These are phyloP conservation scores for Phialemonium atrogriseum DNA, from an alignment of 2,329 filamentous ascomycete genomes.

Conservation along the genomic window DNA sequence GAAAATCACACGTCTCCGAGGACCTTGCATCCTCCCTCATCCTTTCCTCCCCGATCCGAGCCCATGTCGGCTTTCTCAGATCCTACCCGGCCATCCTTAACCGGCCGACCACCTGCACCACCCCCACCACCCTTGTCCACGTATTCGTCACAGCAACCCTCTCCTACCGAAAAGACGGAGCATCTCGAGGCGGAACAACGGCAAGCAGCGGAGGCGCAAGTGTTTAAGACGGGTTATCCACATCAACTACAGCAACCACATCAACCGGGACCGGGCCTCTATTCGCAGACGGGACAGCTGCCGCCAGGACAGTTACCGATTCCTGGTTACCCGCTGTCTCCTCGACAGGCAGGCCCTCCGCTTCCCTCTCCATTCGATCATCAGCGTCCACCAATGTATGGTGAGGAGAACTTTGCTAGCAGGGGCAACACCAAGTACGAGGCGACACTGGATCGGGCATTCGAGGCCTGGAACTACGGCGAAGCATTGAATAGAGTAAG, in stretches of 20 bases:
- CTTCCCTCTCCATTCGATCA: constrained; percentile 38
- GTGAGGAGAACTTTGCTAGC: constrained; percentile 29
- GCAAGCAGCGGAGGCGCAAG: constrained; percentile 24
- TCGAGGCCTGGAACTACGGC: constrained; percentile 45
- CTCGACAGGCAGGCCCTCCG: constrained; percentile 35
- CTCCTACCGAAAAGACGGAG: constrained; percentile 33
- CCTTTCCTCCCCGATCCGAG: constrained; percentile 31
- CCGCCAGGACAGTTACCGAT: constrained; percentile 40
- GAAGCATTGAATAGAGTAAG: constrained; percentile 43
- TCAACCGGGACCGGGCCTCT: constrained; percentile 27
- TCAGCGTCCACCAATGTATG: constrained; percentile 30
- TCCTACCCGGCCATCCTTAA: constrained; percentile 24
- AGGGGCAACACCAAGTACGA: constrained; percentile 31
- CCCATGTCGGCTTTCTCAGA: constrained; percentile 34
- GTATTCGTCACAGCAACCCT: constrained; percentile 29
- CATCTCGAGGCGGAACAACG: constrained; percentile 27
- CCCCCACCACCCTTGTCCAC: constrained; percentile 29
- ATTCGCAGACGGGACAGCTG: constrained; percentile 32
- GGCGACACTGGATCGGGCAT: constrained; percentile 34
- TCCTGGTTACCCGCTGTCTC: constrained; percentile 41
- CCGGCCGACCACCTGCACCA: constrained; percentile 27
- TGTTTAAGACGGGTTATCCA: constrained; percentile 27
- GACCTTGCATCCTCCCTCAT: constrained; percentile 27
- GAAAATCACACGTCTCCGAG: constrained; percentile 39
- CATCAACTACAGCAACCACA: constrained; percentile 22